Evolutionary conservation across 768 basidiomycete genomes (phyloP), one percentile per base, ranked within the genome.

Genomic region (Dentipellis fragilis): DNA sequence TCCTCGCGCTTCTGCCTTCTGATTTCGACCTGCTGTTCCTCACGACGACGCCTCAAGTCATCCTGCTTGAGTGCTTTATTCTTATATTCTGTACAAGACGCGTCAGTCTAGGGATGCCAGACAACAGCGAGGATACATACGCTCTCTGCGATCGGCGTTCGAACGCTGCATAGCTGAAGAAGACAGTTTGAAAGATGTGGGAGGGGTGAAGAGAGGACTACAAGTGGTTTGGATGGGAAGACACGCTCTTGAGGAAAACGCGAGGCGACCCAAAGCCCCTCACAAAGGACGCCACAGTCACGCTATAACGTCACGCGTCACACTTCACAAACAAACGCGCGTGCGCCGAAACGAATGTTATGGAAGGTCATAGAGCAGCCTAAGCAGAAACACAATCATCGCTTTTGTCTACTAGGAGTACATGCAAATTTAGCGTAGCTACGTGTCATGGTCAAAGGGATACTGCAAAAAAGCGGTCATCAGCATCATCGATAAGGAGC

Each of bases 21-120:
- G 78, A 99, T 97, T 79, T 98, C 96, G 56, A 99, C 96, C 67
- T 98, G 94, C 69, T 95, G 92, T 69, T 99, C 94, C 71, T 98
- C 96, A 57, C 96, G 85, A 70, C 95, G 86, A 72, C 93, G 87
- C 64, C 95, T 84, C 64, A 98, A 87, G 70, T 98, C 92, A 58
- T 95, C 92, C 64, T 84, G 85, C 70, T 92, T 93, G 61, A 93
- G 76, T 62, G 81, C 87, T 71, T 93, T 93, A 72, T 82, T 87
- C 79, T 95, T 95, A 77, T 89, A 94, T 66, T 83, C 90, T 93
- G 65, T 39, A 59, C 57, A 66, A 49, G 61, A 65, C 57, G 68
- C 72, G 75, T 73, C 73, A 77, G 65, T 70, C 57, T 49, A 34
- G 35, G 12, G 23, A n/a, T 35, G 17, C 42, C 6, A 38, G 29